These are phyloP conservation scores for Helianthus annuus DNA, from an alignment of 129 eudicot genomes.

Conservation along the genomic window HanXRQr2.0-SUNRISE NC_035445.2:79888737-79889236, in stretches of 20 bases:
- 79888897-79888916: constrained; percentile 69
- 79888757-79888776: constrained; percentile 67
- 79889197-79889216: constrained; percentile 5
- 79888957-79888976: background rate
- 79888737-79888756: constrained; percentile 64
- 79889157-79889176: background rate
- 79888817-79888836: constrained; percentile 38
- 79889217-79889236: background rate
- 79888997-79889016: background rate
- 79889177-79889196: background rate
- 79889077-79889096: constrained; percentile 12
- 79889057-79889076: constrained; percentile 23
- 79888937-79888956: constrained; percentile 71
- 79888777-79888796: constrained; percentile 71
- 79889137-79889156: background rate
- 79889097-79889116: background rate
- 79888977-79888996: background rate
- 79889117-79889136: constrained; percentile 15
- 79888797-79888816: constrained; percentile 75
- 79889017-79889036: constrained; percentile 1
- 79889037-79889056: background rate
- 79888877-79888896: constrained; percentile 87
- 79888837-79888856: constrained; percentile 53
- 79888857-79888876: constrained; percentile 78
- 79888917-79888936: constrained; percentile 85